phyloP scores from a whole-genome alignment of 2,329 filamentous ascomycete species.

The Exophiala sideris region DNA sequence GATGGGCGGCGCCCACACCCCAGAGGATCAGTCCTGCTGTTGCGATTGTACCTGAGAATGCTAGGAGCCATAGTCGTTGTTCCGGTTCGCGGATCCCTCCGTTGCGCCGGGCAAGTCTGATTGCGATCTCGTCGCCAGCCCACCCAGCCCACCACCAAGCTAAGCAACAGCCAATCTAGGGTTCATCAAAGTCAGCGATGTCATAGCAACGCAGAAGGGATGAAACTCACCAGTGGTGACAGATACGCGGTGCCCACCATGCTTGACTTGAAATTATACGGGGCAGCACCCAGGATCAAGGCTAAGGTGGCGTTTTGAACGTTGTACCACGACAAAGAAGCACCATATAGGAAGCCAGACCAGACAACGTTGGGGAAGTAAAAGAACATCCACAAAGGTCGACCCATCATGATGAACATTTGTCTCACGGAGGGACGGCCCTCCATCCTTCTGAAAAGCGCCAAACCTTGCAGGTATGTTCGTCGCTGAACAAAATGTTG shows the following conservation, averaged over 20 bases:
- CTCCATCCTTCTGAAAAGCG: conserved; percentile 2
- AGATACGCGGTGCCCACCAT: conserved; percentile 31
- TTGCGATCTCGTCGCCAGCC: conserved; percentile 27
- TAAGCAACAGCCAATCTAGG: conserved; percentile 23
- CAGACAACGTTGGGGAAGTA: conserved; percentile 40
- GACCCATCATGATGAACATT: conserved; percentile 18
- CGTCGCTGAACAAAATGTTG: background rate
- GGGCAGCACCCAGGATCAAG: conserved; percentile 28
- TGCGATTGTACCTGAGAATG: conserved; percentile 40
- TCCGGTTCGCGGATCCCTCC: conserved; percentile 30
- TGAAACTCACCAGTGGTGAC: conserved; percentile 14
- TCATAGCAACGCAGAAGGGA: background rate
- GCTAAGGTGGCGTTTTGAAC: conserved; percentile 34
- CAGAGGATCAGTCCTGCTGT: conserved; percentile 48
- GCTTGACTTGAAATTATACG: conserved; percentile 32
- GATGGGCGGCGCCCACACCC: conserved; percentile 51
- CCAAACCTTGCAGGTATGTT: conserved; percentile 22
- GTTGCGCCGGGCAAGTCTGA: conserved; percentile 25
- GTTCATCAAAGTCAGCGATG: no score
- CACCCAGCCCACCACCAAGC: conserved; percentile 24
- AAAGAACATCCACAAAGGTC: conserved; percentile 25
- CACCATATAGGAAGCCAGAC: conserved; percentile 41
- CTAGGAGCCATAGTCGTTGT: conserved; percentile 28
- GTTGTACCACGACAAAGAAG: conserved; percentile 34
- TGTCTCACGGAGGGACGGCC: conserved; percentile 8